A percentile compares a stretch with the other conserved stretches of the same genome.
Conservation (phyloP, 257 asterid genomes). For the Solanum pimpinellifolium region DNA sequence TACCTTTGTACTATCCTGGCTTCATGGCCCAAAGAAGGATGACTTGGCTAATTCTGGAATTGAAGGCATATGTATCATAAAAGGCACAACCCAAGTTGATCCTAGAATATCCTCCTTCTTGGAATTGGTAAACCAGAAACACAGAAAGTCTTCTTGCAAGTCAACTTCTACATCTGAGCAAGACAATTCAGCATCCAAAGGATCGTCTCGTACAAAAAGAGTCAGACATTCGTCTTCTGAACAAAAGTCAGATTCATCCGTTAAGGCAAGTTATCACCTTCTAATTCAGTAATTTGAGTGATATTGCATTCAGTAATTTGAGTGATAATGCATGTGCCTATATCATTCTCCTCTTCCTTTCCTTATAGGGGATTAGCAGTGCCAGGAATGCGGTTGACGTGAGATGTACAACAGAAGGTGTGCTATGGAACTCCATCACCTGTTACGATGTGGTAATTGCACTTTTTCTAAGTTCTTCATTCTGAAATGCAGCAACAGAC, state of each 20-base stretch:
- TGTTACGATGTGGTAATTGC: not conserved
- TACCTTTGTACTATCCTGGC: conserved; percentile 40
- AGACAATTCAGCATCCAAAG: not conserved
- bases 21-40: conserved; percentile 42
- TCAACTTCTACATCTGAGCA: not conserved
- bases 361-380: not conserved
- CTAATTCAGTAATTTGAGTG: not conserved
- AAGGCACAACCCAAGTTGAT: conserved; percentile 14
- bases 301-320: not conserved
- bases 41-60: conserved; percentile 14
- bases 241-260: not conserved
- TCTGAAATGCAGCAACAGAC: conserved; percentile 3
- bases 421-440: not conserved
- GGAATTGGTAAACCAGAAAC: conserved; percentile 26
- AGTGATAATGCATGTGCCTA: not conserved
- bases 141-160: not conserved
- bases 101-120: conserved; percentile 26
- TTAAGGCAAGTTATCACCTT: conserved; percentile 3
- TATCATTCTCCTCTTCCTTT: not conserved
- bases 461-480: not conserved
- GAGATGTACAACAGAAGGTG: not conserved
- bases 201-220: not conserved
- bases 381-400: not conserved
- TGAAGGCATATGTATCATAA: conserved; percentile 21
- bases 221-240: not conserved